phyloP scores from a whole-genome alignment of 495 filamentous ascomycete species.

The Penicillium fimorum region DNA sequence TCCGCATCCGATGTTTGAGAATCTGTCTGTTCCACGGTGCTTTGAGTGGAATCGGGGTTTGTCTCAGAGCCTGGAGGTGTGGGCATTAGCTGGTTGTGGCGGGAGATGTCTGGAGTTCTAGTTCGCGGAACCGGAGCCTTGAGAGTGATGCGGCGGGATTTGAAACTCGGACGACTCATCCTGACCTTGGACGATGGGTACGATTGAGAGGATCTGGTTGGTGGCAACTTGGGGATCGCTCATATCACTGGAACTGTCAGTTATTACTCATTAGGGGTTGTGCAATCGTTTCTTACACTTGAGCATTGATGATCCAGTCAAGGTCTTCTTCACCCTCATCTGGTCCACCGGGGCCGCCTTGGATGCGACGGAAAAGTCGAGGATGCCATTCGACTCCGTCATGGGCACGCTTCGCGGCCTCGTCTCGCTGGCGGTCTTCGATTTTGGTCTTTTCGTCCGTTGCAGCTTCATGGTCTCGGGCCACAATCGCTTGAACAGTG shows the following conservation, averaged over 20 bases:
- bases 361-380: constrained; percentile 73
- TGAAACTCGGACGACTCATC: constrained; percentile 37
- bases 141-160: constrained; percentile 40
- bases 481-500: constrained; percentile 75
- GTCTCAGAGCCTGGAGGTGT: constrained; percentile 14
- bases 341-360: constrained; percentile 65
- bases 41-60: constrained; percentile 8
- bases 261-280: background rate
- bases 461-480: constrained; percentile 80
- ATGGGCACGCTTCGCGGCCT: constrained; percentile 76
- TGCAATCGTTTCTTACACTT: constrained; percentile 59
- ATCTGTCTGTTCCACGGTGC: constrained; percentile 45
- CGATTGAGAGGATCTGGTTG: constrained; percentile 82
- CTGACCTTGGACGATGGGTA: constrained; percentile 81
- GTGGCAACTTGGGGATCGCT: constrained; percentile 68
- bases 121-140: constrained; percentile 8
- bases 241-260: constrained; percentile 54
- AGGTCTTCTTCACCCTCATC: constrained; percentile 86
- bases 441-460: constrained; percentile 95
- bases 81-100: constrained; percentile 26
- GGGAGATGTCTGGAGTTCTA: constrained; percentile 9
- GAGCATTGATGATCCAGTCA: constrained; percentile 92
- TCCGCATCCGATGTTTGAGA: constrained; percentile 50
- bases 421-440: constrained; percentile 86
- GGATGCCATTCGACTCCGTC: constrained; percentile 90